Base-by-base conservation (phyloP, 768 basidiomycete genomes). In the Suillus hirtellus region DNA sequence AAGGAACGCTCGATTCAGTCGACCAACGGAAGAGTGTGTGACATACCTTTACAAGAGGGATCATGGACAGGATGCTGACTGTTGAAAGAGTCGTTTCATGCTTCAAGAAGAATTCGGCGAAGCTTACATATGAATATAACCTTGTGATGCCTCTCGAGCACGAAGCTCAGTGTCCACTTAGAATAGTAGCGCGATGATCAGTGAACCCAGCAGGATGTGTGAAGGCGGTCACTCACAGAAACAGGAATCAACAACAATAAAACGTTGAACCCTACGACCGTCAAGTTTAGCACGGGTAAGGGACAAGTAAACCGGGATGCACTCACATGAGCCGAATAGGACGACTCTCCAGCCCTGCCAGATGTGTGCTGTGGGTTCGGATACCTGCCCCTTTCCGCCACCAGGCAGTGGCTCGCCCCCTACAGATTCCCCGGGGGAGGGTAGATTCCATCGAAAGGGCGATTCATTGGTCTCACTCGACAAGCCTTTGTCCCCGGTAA, bases 31-130 rank as follows among this genome's bases (percentile, higher is more conserved):
- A 21, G 1, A 21, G 24, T 44, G 21, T 21, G 47, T 31, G 50
- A 65, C 40, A 53, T 66, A 89, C 89, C 77, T 89, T 88, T 58
- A 93, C 91, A 35, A 93, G 81, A 4, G 93, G 93, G 34, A 93
- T 83, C 73, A 95, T 84, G 11, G 89, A 83, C 34, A 91, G 75
- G 65, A 88, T 80, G 64, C 83, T 89, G 60, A 86, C 89, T 91
- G 65, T 60, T 63, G 34, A 34, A 17, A 44, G 17, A 58, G 2
- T 58, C 17, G 8, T 11, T 11, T 17, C 15, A 31, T 47, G 6
- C 35, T 60, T n/a, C 12, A 5, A 40, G 59, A 3, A 31, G 42
- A 49, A 27, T 35, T n/a, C 7, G 52, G 5, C 53, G 5, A 27
- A 15, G 72, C 87, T 72, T 66, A 90, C 91, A 82, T 42, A 83